Evolutionary conservation across 495 filamentous ascomycete species (phyloP), one percentile per base, ranked within the genome.

Genomic region (Chaetomidium leptoderma): DNA sequence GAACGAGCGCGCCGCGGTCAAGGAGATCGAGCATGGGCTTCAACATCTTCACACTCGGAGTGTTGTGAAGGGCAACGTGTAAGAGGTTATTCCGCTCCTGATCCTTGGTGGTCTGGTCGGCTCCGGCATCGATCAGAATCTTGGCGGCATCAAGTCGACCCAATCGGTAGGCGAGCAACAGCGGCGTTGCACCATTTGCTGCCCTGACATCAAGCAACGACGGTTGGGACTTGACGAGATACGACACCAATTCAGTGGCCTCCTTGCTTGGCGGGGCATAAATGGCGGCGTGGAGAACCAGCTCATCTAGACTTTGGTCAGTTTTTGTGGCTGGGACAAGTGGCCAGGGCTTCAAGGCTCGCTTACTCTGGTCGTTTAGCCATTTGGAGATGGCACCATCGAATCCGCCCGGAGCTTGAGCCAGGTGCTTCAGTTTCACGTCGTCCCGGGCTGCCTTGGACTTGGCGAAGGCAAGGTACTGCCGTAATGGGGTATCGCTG

Each of bases 251-350:
- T n/a, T 72, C 71, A 27, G 69, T 68, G 0, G 79, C 74, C 13
- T 74, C 73, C 13, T 71, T 66, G 8, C 53, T 60, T 0, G 66
- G 60, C 0, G 62, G 36, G 0, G 75, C 72, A 45, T 84, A 71
- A 7, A 91, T 74, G 2, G 85, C 87, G 55, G 78, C 81, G 66
- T 90, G 88, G 19, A 90, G 75, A 14, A 83, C 74, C 35, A 88
- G 74, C 8, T 89, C 76, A 47, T 76, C 83, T 86, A 26, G 11
- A 40, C n/a, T 45, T 24, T 32, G 39, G 59, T 72, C 59, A 76
- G 74, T 45, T 29, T n/a, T 8, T 24, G 30, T 30, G 11, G n/a
- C n/a, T n/a, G n/a, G n/a, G n/a, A n/a, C n/a, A n/a, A n/a, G n/a
- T n/a, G 6, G 7, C 10, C 16, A 42, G 33, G 50, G 57, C 32